Conservation (phyloP, 352 stramenopile genomes). For the Globisporangium carolinianum region DNA sequence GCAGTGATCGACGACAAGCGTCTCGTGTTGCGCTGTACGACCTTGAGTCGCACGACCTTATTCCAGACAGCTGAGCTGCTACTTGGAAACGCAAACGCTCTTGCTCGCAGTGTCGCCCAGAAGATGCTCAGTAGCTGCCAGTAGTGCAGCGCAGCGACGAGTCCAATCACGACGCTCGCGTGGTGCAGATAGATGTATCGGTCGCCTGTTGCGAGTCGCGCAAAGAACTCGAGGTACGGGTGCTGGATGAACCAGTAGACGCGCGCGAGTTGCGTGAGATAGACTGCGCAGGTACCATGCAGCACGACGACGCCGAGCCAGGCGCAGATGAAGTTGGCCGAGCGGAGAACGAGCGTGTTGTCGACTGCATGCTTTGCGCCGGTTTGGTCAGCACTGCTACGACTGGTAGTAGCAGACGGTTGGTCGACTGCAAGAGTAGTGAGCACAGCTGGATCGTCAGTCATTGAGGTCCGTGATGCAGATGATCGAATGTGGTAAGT, state of each 20-base stretch:
- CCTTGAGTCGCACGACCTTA: not conserved
- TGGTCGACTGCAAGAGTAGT: too few species aligned
- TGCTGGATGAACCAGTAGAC: conserved; percentile 1
- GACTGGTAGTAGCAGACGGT: too few species aligned
- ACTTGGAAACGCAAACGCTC: not conserved
- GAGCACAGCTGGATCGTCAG: too few species aligned
- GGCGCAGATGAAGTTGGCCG: not conserved
- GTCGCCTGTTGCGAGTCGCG: not conserved
- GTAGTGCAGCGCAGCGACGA: conserved; percentile 1
- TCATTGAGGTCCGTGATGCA: too few species aligned
- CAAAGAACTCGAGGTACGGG: conserved; percentile 7
- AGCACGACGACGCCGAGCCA: conserved; percentile 6
- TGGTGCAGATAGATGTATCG: not conserved
- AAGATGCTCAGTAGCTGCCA: conserved; percentile 4
- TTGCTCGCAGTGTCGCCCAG: not conserved
- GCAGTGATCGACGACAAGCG: not conserved
- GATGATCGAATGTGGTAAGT: too few species aligned
- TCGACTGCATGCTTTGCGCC: not conserved
- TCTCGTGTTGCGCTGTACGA: not conserved
- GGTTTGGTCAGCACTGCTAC: too few species aligned
- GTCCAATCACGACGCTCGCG: not conserved
- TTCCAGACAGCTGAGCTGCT: not conserved
- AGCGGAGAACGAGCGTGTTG: not conserved
- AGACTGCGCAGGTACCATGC: conserved; percentile 1
- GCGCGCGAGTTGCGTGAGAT: not conserved